Evolutionary conservation across 805 yeast species (phyloP).

Genomic region (Pichia rugopelliculosa): DNA sequence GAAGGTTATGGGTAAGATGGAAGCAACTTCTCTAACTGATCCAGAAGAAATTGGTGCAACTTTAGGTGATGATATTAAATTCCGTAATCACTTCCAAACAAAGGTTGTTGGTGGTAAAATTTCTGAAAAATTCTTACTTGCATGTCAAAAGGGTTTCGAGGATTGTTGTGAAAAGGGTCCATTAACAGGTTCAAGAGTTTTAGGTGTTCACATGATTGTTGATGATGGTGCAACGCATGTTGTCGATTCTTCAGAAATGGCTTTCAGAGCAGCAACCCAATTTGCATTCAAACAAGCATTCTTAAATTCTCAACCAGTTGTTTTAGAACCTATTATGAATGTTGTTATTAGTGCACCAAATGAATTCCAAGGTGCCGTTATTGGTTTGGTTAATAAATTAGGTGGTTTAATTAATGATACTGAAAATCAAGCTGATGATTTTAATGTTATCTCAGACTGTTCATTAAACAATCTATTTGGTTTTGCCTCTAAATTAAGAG

Average conservation of each 20-base stretch:
- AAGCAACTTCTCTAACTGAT: slow-evolving; percentile 42
- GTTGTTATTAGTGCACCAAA: slow-evolving; percentile 90
- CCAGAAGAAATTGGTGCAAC: slow-evolving; percentile 31
- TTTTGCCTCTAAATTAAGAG: slow-evolving; percentile 90
- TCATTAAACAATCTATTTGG: slow-evolving; percentile 96
- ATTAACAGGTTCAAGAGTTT: slow-evolving; percentile 85
- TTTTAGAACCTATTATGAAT: slow-evolving; percentile 94
- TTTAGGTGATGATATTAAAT: slow-evolving; percentile 26
- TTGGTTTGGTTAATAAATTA: slow-evolving; percentile 85
- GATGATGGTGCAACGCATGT: slow-evolving; percentile 97
- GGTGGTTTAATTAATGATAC: slow-evolving; percentile 92
- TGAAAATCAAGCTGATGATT: slow-evolving; percentile 90
- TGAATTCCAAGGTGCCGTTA: slow-evolving; percentile 92
- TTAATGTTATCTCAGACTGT: slow-evolving; percentile 89
- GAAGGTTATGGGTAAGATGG: slow-evolving; percentile 81
- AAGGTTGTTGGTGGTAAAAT: slow-evolving; percentile 95
- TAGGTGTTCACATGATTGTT: slow-evolving; percentile 87
- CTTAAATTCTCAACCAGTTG: slow-evolving; percentile 72
- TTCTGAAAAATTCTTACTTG: slow-evolving; percentile 87
- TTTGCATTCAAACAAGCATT: slow-evolving; percentile 92
- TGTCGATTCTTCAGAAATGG: slow-evolving; percentile 93
- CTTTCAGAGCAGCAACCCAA: slow-evolving; percentile 88
- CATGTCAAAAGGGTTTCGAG: slow-evolving; percentile 93
- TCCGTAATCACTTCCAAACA: slow-evolving; percentile 69
- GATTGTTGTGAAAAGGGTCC: slow-evolving; percentile 97